Base-by-base conservation (phyloP, 2,329 filamentous ascomycete species). In the Xylaria sp. region DNA sequence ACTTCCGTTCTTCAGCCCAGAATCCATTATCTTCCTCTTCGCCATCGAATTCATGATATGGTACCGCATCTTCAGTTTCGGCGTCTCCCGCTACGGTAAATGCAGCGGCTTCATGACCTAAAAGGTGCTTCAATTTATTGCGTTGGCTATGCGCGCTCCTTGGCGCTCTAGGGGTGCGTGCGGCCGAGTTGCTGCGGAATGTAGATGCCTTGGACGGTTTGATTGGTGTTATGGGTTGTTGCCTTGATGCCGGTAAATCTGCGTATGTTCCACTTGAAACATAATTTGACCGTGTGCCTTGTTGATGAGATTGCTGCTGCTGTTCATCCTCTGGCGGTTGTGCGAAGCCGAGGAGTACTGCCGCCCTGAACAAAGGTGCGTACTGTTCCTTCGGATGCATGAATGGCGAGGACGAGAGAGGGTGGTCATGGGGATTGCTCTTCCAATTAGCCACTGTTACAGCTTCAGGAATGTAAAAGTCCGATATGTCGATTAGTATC, bases 1-100 rank as follows among this genome's bases (percentile, higher is more conserved):
- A 81, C 48, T 84, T 80, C 37, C 84, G 81, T 75, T 86, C 84
- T 66, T 87, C 85, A 25, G 80, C 72, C 65, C 85, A 83, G 67
- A 83, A 81, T 57, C 82, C 79, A 66, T 79, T 81, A 27, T 64
- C 53, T 3, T 67, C 65, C 13, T 71, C 74, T 21, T 74, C 76
- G 47, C 84, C 81, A 63, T 78, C 76, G 10, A 78, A 13, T 25
- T 80, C 76, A 59, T 80, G 74, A 12, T 65, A 68, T 2, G 60
- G 55, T 3, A 23, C 48, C 29, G 37, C 70, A 51, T 71, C 69
- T 60, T 61, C 63, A 10, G 29, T 51, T 5, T 69, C 60, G 12
- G 18, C 27, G 1, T 23, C 37, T 6, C n/a, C 25, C 5, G 60
- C 27, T 18, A 25, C 23, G 5, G 48, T 25, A 18, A 53, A 66